Conservation (phyloP, 1,284 basidiomycete species). For the Pyrrhoderma noxium region DNA sequence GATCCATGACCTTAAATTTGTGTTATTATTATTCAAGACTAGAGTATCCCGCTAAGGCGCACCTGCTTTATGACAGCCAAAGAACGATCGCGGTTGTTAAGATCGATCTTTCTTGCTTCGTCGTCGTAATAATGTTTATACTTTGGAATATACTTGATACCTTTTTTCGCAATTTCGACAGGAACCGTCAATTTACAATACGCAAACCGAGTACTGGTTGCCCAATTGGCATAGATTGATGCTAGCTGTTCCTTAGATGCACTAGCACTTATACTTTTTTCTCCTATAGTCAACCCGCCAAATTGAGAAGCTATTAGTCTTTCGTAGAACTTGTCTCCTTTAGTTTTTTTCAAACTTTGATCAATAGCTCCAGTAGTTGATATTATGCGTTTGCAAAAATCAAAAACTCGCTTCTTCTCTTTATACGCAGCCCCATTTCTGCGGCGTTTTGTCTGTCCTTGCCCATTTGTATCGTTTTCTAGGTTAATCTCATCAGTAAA, state of each 20-base stretch:
- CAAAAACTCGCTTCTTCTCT: conserved; percentile 59
- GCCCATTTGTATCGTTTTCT: too few species aligned
- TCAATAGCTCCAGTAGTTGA: conserved; percentile 77
- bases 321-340: conserved; percentile 75
- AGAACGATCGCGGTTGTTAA: conserved; percentile 80
- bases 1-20: conserved; percentile 67
- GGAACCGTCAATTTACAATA: conserved; percentile 75
- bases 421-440: conserved; percentile 40
- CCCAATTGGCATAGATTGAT: conserved; percentile 78
- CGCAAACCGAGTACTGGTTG: conserved; percentile 70
- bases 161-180: conserved; percentile 28
- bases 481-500: too few species aligned
- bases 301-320: conserved; percentile 55
- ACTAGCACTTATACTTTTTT: conserved; percentile 36
- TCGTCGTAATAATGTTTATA: conserved; percentile 76
- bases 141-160: conserved; percentile 49
- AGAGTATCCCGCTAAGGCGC: conserved; percentile 15
- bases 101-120: conserved; percentile 71
- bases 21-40: conserved; percentile 9
- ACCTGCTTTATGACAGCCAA: conserved; percentile 91
- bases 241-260: conserved; percentile 58
- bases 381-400: conserved; percentile 74
- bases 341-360: conserved; percentile 74
- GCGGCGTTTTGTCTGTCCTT: too few species aligned
- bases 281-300: conserved; percentile 23